phyloP scores from a whole-genome alignment of 2,329 filamentous ascomycete genomes.

The Parastagonospora avenae region DNA sequence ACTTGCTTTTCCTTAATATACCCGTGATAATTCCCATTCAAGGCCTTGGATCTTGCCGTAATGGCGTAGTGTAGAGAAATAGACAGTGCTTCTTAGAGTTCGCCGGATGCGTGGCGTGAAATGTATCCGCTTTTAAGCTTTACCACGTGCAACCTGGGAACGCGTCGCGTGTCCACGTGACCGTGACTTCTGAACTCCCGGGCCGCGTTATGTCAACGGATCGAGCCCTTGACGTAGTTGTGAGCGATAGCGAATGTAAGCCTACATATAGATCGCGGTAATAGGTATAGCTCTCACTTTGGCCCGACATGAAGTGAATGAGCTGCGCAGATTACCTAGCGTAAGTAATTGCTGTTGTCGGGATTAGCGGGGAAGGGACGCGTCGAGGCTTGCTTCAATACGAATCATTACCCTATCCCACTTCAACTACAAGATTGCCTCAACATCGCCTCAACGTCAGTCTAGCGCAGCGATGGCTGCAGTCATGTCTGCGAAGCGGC shows the following conservation, averaged over 20 bases:
- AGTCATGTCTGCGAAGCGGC: slow-evolving; percentile 40
- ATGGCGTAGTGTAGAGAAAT: slow-evolving; percentile 6
- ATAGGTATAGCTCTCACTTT: not conserved
- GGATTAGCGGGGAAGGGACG: slow-evolving; percentile 23
- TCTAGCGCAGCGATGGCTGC: slow-evolving; percentile 28
- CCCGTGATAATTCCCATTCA: slow-evolving; percentile 4
- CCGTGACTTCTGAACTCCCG: too few relatives aligned
- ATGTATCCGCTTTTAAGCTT: not conserved
- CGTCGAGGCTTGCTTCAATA: slow-evolving; percentile 18
- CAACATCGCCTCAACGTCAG: not conserved
- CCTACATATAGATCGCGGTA: not conserved
- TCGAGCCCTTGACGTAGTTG: too few relatives aligned
- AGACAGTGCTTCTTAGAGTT: not conserved
- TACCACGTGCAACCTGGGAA: too few relatives aligned
- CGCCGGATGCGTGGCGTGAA: not conserved
- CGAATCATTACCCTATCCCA: not conserved
- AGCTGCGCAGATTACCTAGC: slow-evolving; percentile 5
- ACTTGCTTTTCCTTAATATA: slow-evolving; percentile 9
- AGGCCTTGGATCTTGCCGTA: not conserved
- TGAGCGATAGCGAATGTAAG: too few relatives aligned
- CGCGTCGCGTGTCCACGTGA: too few relatives aligned
- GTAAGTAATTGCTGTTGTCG: not conserved
- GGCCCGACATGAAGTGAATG: too few relatives aligned
- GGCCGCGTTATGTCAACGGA: too few relatives aligned
- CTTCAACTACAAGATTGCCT: slow-evolving; percentile 1